Conservation (phyloP, 768 basidiomycete genomes). For the Mycena metata region DNA sequence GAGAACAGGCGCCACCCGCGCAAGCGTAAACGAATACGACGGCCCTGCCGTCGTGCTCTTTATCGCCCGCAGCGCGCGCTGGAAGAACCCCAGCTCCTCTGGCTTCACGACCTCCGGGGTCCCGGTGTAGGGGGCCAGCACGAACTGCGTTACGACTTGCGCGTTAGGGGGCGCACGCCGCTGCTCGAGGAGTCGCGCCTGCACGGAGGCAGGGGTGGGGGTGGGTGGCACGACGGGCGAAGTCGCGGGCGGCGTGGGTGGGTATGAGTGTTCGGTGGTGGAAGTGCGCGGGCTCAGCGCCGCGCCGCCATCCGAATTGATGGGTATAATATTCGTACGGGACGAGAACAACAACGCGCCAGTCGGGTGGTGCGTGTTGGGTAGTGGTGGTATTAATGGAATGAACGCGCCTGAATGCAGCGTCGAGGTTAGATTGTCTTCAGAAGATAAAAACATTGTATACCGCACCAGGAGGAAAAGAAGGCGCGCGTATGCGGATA, state of each 20-base stretch:
- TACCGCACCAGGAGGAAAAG: conserved; percentile 66
- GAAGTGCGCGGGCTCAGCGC: conserved; percentile 54
- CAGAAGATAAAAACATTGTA: neutral
- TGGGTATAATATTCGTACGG: conserved; percentile 57
- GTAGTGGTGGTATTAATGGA: conserved; percentile 64
- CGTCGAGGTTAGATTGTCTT: neutral
- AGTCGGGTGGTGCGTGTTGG: conserved; percentile 61
- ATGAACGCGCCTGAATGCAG: conserved; percentile 59
- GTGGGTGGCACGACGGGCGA: conserved; percentile 49
- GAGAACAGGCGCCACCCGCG: conserved; percentile 47
- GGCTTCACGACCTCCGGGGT: conserved; percentile 41
- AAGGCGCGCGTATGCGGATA: conserved; percentile 78
- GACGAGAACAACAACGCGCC: conserved; percentile 67
- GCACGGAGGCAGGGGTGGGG: conserved; percentile 50
- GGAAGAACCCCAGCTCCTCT: conserved; percentile 60
- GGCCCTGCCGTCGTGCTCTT: conserved; percentile 67
- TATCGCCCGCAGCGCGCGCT: conserved; percentile 63
- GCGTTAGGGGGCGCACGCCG: conserved; percentile 45
- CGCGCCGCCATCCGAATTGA: conserved; percentile 29
- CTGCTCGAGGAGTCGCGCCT: conserved; percentile 44
- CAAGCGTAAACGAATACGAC: conserved; percentile 74
- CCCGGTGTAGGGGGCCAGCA: conserved; percentile 61
- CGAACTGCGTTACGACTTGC: conserved; percentile 65
- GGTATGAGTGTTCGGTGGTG: conserved; percentile 63
- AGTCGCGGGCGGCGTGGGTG: conserved; percentile 64